Evolutionary conservation across 768 basidiomycete genomes (phyloP).

Genomic region (Tubosaeta sp.): DNA sequence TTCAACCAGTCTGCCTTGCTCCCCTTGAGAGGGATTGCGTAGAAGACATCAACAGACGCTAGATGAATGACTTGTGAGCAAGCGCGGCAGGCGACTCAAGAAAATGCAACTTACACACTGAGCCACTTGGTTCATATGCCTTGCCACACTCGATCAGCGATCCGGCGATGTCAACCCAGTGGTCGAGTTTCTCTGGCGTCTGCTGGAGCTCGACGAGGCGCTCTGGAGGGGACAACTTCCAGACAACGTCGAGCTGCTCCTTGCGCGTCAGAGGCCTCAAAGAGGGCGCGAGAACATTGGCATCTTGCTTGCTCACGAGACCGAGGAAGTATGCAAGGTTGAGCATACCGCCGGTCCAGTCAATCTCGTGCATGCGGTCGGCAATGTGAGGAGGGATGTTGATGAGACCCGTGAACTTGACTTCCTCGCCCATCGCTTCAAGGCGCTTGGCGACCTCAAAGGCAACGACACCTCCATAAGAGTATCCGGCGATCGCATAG

Average conservation of each 20-base stretch:
- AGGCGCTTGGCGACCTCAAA: slow-evolving; percentile 41
- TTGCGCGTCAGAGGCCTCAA: slow-evolving; percentile 20
- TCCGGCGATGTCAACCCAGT: slow-evolving; percentile 30
- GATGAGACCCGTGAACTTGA: slow-evolving; percentile 39
- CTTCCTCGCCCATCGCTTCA: slow-evolving; percentile 32
- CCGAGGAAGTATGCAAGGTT: slow-evolving; percentile 41
- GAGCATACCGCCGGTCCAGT: slow-evolving; percentile 38
- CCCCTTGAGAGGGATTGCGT: slow-evolving; percentile 24
- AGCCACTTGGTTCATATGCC: slow-evolving; percentile 21
- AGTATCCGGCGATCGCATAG: slow-evolving; percentile 41
- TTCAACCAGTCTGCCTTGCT: slow-evolving; percentile 29
- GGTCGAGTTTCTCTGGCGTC: slow-evolving; percentile 22
- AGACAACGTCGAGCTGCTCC: slow-evolving; percentile 27
- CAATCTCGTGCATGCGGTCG: slow-evolving; percentile 40
- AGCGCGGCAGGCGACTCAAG: not conserved
- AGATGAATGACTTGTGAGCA: not conserved
- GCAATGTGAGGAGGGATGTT: slow-evolving; percentile 42
- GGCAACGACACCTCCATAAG: slow-evolving; percentile 42
- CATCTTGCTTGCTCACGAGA: slow-evolving; percentile 30
- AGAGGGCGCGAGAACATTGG: slow-evolving; percentile 20
- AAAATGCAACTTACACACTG: slow-evolving; percentile 22
- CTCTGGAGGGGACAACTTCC: slow-evolving; percentile 28
- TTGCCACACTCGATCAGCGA: slow-evolving; percentile 31
- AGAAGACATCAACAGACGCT: slow-evolving; percentile 24
- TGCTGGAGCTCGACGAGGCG: slow-evolving; percentile 28